Evolutionary conservation across 352 stramenopile species (phyloP).

Genomic region (Phytophthora rubi): DNA sequence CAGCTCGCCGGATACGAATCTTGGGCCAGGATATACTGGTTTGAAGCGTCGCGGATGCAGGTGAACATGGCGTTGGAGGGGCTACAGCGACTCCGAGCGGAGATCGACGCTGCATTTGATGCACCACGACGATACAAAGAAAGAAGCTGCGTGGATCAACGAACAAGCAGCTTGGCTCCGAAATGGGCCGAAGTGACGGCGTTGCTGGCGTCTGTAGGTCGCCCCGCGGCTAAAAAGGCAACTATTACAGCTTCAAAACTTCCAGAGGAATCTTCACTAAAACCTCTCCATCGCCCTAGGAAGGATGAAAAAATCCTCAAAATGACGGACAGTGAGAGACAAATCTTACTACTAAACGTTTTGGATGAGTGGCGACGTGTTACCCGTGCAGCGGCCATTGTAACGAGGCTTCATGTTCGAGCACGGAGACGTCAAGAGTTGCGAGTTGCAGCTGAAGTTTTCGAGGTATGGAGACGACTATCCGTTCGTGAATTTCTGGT

Average conservation of each 20-base stretch:
- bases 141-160: neutral
- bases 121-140: constrained; percentile 8
- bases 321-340: constrained; percentile 15
- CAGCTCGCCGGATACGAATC: no score
- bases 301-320: neutral
- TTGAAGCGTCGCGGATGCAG: constrained; percentile 17
- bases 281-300: neutral
- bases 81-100: constrained; percentile 24
- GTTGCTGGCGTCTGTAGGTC: constrained; percentile 35
- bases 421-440: constrained; percentile 17
- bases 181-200: constrained; percentile 40
- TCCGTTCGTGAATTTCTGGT: neutral
- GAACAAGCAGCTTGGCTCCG: neutral
- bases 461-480: constrained; percentile 20
- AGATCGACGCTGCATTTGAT: constrained; percentile 36
- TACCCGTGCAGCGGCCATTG: neutral
- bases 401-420: constrained; percentile 22
- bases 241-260: neutral
- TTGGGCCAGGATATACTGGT: neutral
- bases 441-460: constrained; percentile 8
- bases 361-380: constrained; percentile 17
- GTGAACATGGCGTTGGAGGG: constrained; percentile 25
- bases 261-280: neutral
- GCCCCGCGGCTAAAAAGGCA: neutral
- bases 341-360: constrained; percentile 8